Base-by-base conservation (phyloP, 2,329 filamentous ascomycete genomes). In the Sporothrix luriei region DNA sequence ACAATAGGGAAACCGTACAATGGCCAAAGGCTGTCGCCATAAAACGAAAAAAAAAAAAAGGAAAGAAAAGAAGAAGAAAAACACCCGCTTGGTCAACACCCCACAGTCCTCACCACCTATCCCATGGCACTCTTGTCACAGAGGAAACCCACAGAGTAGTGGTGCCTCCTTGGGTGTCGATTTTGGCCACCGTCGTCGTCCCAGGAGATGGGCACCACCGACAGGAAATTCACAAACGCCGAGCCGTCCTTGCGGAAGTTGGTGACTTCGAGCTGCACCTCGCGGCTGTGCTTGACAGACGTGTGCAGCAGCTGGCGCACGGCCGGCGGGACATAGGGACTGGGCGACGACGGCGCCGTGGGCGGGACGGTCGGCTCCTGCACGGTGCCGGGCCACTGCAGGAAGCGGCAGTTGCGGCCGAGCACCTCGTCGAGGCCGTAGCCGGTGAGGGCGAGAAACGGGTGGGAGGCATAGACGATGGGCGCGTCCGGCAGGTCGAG, bases 191-290 rank as follows among this genome's bases (percentile, higher is more conserved):
- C 48, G 65, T 10, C 21, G 1, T 85, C 84, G 52, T 91, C 87
- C 84, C 88, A 90, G 1, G 82, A 81, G 46, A 97, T 87, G 0
- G 93, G 93, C 68, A 97, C 91, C 83, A 96, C 92, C n/a, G 90
- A 92, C 67, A 97, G 82, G 14, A 94, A 77, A 74, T 97, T 97
- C 82, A 90, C 90, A 76, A 97, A 97, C 0, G 84, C 84, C 74
- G 92, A 86, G 0, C 93, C 93, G 66, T 91, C 89, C 79, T 93
- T 91, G 73, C 90, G 88, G 77, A 94, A 97, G 77, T 97, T 97
- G 76, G 90, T 89, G 16, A 97, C 77, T 48, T 81, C 76, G 4
- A 85, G 73, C 68, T 85, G 82, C 5, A 86, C 74, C 75, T 88
- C 85, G 40, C 76, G 70, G 54, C 80, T 79, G 2, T 75, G 71